These are phyloP conservation scores for Excoecaria cochinchinensis DNA, from an alignment of 345 rosid genomes.

Conservation along the genomic window DNA sequence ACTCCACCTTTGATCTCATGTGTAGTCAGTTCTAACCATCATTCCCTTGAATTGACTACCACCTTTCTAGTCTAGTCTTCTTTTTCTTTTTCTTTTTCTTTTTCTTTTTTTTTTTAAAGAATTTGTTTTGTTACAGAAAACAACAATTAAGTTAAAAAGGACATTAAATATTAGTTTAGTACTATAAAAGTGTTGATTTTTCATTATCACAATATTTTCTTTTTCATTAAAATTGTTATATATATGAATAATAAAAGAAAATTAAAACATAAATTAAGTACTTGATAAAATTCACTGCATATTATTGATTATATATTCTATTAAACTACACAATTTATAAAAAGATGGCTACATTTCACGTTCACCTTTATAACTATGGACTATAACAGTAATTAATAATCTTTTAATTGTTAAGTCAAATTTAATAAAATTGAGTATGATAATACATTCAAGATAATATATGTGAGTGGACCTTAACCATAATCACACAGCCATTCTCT, in stretches of 20 bases:
- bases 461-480: conserved; percentile 16
- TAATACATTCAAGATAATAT: conserved; percentile 16
- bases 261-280: not conserved
- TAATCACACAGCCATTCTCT: not conserved
- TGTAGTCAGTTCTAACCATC: conserved; percentile 23
- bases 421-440: conserved; percentile 10
- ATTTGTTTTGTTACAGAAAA: not conserved
- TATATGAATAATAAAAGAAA: too few species aligned
- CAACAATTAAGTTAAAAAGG: not conserved
- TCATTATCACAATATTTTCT: too few species aligned
- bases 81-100: not conserved
- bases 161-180: not conserved
- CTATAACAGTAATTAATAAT: conserved; percentile 9
- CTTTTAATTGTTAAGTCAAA: not conserved
- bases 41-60: conserved; percentile 23
- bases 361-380: not conserved
- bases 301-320: not conserved
- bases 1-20: conserved; percentile 27
- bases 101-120: too few species aligned
- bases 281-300: not conserved
- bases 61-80: conserved; percentile 12
- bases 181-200: too few species aligned
- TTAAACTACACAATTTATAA: conserved; percentile 5
- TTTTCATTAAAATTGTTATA: too few species aligned
- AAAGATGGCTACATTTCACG: too few species aligned